Evolutionary conservation across 805 yeast species (phyloP).

Genomic region (Torulaspora indica): DNA sequence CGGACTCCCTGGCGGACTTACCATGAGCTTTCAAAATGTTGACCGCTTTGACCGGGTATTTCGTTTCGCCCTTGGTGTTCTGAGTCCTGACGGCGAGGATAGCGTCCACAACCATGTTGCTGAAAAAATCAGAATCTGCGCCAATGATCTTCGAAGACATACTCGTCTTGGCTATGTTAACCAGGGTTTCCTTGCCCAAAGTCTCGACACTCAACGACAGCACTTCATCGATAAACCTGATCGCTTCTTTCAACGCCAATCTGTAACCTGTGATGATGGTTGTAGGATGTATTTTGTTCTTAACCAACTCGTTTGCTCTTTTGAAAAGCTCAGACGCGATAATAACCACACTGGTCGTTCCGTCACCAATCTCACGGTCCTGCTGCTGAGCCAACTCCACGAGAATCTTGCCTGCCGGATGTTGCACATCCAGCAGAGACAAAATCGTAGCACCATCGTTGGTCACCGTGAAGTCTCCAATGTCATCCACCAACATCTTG

Average conservation of each 20-base stretch:
- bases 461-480: conserved; percentile 97
- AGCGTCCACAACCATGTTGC: conserved; percentile 89
- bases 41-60: conserved; percentile 96
- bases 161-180: conserved; percentile 91
- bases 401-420: conserved; percentile 96
- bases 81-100: conserved; percentile 90
- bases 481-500: conserved; percentile 97
- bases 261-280: conserved; percentile 96
- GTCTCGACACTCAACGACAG: conserved; percentile 74
- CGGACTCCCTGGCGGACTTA: conserved; percentile 80
- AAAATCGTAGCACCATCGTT: conserved; percentile 98
- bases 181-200: conserved; percentile 76
- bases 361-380: conserved; percentile 98
- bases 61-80: conserved; percentile 78
- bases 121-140: conserved; percentile 84
- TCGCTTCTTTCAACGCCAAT: conserved; percentile 87
- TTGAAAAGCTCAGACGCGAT: conserved; percentile 89
- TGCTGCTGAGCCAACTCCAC: conserved; percentile 98
- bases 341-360: conserved; percentile 95
- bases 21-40: conserved; percentile 96
- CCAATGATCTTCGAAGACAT: conserved; percentile 98
- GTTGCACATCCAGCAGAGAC: conserved; percentile 88
- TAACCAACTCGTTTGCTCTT: conserved; percentile 89
- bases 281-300: conserved; percentile 93
- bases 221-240: conserved; percentile 78